phyloP scores from a whole-genome alignment of 257 asterid species.

The Cinchona pubescens region DNA sequence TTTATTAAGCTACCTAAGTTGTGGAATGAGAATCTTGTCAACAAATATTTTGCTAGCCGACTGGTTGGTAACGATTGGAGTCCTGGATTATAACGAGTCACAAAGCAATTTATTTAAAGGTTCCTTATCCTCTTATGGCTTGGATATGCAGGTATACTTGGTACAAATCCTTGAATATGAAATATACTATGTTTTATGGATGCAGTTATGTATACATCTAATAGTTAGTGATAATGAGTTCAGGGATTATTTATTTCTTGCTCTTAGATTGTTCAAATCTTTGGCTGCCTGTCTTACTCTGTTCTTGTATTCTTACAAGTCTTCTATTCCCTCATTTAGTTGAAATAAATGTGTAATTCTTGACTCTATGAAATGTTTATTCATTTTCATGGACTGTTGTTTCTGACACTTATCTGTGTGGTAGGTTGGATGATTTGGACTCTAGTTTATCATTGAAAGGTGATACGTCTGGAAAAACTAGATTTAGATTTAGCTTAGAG shows the following conservation, averaged over 20 bases:
- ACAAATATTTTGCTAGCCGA: too few species aligned
- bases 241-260: neutral
- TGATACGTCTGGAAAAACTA: slow-evolving; percentile 65
- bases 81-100: too few species aligned
- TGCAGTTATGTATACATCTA: neutral
- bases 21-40: too few species aligned
- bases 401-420: slow-evolving; percentile 13
- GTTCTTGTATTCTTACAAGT: too few species aligned
- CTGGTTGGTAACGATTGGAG: too few species aligned
- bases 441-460: slow-evolving; percentile 50
- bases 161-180: neutral
- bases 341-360: neutral
- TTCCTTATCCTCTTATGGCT: too few species aligned
- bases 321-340: neutral
- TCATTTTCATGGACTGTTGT: slow-evolving; percentile 4
- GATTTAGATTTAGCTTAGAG: slow-evolving; percentile 64
- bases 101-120: too few species aligned
- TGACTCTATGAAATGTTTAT: neutral
- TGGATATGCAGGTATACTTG: too few species aligned
- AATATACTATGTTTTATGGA: too few species aligned
- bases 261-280: too few species aligned
- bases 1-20: too few species aligned
- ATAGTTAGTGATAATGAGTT: neutral
- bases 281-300: too few species aligned
- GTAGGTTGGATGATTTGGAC: slow-evolving; percentile 66